These are phyloP conservation scores for Anisogramma anomala DNA, from an alignment of 2,329 filamentous ascomycete genomes.

Conservation along the genomic window DNA sequence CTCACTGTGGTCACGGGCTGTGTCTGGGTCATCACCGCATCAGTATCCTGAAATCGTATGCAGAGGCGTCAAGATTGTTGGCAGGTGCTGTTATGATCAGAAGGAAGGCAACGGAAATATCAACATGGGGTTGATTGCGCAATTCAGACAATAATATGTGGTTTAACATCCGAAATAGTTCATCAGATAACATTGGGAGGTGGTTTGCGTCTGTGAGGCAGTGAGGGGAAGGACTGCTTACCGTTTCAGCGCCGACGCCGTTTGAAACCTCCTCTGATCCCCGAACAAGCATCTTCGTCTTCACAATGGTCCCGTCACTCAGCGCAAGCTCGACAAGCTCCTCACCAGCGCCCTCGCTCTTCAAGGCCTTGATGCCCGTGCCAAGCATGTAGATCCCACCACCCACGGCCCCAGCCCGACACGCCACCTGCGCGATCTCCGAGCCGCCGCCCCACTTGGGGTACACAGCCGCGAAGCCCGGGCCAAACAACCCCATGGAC, in stretches of 20 bases:
- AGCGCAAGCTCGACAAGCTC: conserved; percentile 26
- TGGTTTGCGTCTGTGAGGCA: neutral
- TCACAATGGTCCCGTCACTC: conserved; percentile 46
- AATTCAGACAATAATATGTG: conserved; percentile 64
- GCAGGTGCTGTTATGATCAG: conserved; percentile 55
- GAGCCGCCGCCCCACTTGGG: conserved; percentile 87
- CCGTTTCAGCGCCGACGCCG: neutral
- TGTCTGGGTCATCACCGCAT: conserved; percentile 25
- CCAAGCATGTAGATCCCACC: conserved; percentile 83
- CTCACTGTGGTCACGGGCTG: conserved; percentile 32
- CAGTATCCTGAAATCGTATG: conserved; percentile 21
- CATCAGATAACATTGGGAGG: conserved; percentile 53
- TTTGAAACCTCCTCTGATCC: conserved; percentile 24
- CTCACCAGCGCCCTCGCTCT: conserved; percentile 11
- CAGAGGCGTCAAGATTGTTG: too few relatives aligned
- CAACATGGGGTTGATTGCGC: conserved; percentile 87
- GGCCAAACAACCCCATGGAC: conserved; percentile 79
- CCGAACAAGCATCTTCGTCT: conserved; percentile 41
- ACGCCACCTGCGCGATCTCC: conserved; percentile 84
- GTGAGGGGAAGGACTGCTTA: neutral
- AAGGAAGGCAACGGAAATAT: conserved; percentile 99
- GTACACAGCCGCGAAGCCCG: conserved; percentile 79
- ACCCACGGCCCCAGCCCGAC: conserved; percentile 80
- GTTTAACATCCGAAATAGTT: conserved; percentile 96
- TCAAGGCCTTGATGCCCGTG: conserved; percentile 44